Percentiles rank a stretch among this genome's conserved stretches.
Conservation (phyloP, 306 rosid species). For the Citrullus colocynthis region DNA sequence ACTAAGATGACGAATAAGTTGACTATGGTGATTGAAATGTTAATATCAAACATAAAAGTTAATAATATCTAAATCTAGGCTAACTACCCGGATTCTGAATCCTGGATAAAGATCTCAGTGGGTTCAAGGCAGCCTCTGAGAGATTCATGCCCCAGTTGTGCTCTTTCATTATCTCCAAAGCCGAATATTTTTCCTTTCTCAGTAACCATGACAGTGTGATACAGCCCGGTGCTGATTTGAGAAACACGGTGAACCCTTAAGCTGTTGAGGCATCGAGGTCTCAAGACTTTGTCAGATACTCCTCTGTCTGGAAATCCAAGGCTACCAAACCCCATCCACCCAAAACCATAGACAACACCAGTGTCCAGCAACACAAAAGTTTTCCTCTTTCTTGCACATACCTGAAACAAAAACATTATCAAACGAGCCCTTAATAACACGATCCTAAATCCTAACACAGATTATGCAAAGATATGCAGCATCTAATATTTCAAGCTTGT, state of each 20-base stretch:
- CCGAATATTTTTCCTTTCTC: conserved; percentile 63
- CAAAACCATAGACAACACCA: conserved; percentile 69
- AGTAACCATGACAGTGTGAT: conserved; percentile 65
- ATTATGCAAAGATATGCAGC: neutral
- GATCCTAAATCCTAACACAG: neutral
- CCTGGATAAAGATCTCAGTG: conserved; percentile 43
- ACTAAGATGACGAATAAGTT: neutral
- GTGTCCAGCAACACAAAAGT: conserved; percentile 66
- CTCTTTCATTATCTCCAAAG: conserved; percentile 91
- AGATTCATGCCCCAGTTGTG: conserved; percentile 77
- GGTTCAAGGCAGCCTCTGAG: conserved; percentile 68
- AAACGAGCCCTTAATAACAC: neutral
- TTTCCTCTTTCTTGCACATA: conserved; percentile 86
- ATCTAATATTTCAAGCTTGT: neutral
- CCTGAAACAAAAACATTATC: conserved; percentile 24
- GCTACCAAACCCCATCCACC: conserved; percentile 93
- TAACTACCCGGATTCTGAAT: conserved; percentile 14
- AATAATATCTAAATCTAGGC: neutral
- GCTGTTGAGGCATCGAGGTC: conserved; percentile 53
- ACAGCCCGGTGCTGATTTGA: conserved; percentile 81
- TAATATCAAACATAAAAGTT: conserved; percentile 1
- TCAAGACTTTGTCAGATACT: conserved; percentile 52
- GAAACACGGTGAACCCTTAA: conserved; percentile 61
- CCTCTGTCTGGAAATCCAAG: conserved; percentile 78
- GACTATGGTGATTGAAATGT: neutral